Percentiles rank a stretch among this genome's conserved stretches.
These are phyloP conservation scores for Fusarium redolens DNA, from an alignment of 2,329 filamentous ascomycete species.

Conservation along the genomic window DNA sequence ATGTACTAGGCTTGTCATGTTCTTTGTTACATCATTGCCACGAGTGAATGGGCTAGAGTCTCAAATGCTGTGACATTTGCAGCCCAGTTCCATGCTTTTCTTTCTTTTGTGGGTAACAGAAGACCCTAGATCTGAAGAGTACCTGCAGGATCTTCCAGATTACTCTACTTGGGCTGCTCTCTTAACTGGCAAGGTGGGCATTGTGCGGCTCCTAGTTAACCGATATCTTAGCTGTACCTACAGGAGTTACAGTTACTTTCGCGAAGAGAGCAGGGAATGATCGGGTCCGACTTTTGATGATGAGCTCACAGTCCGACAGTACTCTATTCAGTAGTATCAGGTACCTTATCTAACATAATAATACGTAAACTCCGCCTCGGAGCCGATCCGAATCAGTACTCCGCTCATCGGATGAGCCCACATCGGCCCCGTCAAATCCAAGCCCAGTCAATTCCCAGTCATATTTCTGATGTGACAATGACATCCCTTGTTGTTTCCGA, in stretches of 20 bases:
- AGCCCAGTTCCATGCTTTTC: not conserved
- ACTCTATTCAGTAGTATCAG: not conserved
- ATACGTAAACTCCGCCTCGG: constrained; percentile 19
- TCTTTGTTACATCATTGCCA: not conserved
- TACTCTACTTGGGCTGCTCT: not conserved
- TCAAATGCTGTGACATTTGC: too few relatives aligned
- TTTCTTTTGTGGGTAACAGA: not conserved
- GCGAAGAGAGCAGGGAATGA: not conserved
- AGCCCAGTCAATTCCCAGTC: not conserved
- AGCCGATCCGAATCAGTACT: constrained; percentile 22
- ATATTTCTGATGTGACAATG: not conserved
- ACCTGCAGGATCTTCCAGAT: not conserved
- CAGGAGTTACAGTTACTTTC: not conserved
- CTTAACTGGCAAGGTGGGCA: not conserved
- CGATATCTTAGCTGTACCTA: not conserved
- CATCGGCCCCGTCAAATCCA: constrained; percentile 22
- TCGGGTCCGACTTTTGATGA: not conserved
- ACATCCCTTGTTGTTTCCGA: constrained; percentile 22
- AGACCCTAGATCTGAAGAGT: not conserved
- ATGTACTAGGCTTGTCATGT: not conserved
- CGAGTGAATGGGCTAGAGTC: not conserved
- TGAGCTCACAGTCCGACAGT: not conserved
- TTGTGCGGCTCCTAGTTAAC: not conserved
- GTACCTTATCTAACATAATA: not conserved
- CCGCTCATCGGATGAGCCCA: constrained; percentile 11